Evolutionary conservation across 1,284 basidiomycete species (phyloP), one percentile per base, ranked within the genome.

Genomic region (Cutaneotrichosporon spelunceum): DNA sequence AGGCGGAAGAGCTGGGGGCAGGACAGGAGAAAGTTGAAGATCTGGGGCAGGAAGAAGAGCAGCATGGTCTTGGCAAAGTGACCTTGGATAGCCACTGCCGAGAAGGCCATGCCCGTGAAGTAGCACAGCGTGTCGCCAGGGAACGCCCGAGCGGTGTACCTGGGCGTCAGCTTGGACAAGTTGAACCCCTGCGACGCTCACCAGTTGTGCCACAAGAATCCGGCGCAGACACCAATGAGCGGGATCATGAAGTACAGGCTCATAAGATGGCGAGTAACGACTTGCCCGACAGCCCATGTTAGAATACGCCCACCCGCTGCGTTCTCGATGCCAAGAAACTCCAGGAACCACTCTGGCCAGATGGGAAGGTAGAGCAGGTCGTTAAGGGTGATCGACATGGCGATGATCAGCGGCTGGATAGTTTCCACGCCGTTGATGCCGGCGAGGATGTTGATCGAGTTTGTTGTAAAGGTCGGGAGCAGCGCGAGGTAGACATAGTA

Each of bases 121-220:
- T 99, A 99, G 79, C 96, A 99, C 44, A 98, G 85, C 1, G 96
- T 99, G 75, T 99, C 96, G 2, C 96, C 96, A 0, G 94, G 92
- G 77, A 99, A 99, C 0, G 86, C 93, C 30, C 87, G 84, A 8
- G 95, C 91, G 1, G 96, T 96, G 75, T 96, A 98, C 92, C 93
- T 96, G 68, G n/a, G 27, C 33, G 42, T 57, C 16, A 56, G 53
- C 29, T 39, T 36, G 8, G 8, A 23, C 65, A 71, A 53, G 11
- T 7, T 69, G 36, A 8, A 23, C 16, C 7, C 9, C 3, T 4
- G 14, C 11, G 21, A 4, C n/a, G 30, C 88, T 55, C 60, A 93
- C 93, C 93, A 95, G 74, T 97, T 97, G 76, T 94, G 92, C 77
- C 89, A 93, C 71, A 95, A 79, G 75, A 99, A 89, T 0, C 89